Evolutionary conservation across 2,329 filamentous ascomycete genomes (phyloP).

Genomic region (Thielaviopsis punctulata): DNA sequence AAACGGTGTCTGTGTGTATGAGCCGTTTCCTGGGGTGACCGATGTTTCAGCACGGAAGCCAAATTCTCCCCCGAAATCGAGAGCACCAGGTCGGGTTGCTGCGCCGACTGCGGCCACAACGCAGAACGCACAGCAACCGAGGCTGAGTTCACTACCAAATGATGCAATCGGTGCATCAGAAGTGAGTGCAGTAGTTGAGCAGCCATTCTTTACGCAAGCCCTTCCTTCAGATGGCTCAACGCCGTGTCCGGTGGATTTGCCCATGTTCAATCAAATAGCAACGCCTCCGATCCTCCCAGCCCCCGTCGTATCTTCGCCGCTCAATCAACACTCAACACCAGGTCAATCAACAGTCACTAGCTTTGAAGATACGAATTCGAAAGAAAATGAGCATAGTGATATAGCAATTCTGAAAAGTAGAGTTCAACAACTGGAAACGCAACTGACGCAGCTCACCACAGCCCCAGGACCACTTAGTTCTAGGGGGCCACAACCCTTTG

Average conservation of each 20-base stretch:
- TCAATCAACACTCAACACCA: background rate
- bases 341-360: background rate
- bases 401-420: background rate
- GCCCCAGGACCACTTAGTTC: too few species aligned
- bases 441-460: background rate
- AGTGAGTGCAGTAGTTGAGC: too few species aligned
- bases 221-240: background rate
- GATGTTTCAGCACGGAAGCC: too few species aligned
- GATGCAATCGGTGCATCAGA: too few species aligned
- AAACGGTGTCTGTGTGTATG: constrained; percentile 17
- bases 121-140: too few species aligned
- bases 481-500: background rate
- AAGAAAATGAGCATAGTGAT: background rate
- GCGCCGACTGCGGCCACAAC: too few species aligned
- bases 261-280: background rate
- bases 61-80: background rate
- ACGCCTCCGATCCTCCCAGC: background rate
- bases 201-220: background rate
- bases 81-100: background rate
- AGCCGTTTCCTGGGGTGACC: constrained; percentile 2
- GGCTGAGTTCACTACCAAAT: too few species aligned
- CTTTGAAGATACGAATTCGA: too few species aligned
- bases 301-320: background rate
- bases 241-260: background rate
- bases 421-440: background rate